phyloP scores from a whole-genome alignment of 352 stramenopile genomes.

The Pythium rhizo-oryzae region DNA sequence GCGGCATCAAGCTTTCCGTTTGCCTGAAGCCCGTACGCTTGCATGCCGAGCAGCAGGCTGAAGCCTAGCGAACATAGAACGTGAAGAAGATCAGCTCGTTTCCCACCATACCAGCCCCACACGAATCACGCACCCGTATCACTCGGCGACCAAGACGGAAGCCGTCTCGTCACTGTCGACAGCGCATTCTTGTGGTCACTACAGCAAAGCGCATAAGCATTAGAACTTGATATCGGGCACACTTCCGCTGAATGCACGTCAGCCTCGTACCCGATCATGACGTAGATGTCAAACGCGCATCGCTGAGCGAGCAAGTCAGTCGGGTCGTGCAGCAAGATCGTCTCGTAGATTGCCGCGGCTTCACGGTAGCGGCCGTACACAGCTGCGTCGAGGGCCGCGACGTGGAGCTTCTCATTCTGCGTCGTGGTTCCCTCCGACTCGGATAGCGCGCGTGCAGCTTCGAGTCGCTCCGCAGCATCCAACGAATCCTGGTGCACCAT shows the following conservation, averaged over 20 bases:
- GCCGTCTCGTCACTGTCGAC: constrained; percentile 65
- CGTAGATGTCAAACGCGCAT: constrained; percentile 80
- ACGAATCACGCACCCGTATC: constrained; percentile 38
- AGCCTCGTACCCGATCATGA: constrained; percentile 82
- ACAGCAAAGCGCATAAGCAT: neutral
- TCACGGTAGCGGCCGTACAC: constrained; percentile 69
- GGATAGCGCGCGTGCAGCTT: constrained; percentile 37
- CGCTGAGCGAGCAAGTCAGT: constrained; percentile 75
- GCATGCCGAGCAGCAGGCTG: constrained; percentile 79
- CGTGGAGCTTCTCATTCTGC: constrained; percentile 68
- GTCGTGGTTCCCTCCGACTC: constrained; percentile 32
- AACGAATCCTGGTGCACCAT: constrained; percentile 69
- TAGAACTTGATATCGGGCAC: too few species aligned
- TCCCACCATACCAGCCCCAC: neutral
- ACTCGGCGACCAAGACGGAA: constrained; percentile 79
- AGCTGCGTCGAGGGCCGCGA: constrained; percentile 69
- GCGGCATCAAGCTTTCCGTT: constrained; percentile 68
- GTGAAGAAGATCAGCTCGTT: neutral
- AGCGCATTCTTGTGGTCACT: constrained; percentile 83
- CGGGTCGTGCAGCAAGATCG: constrained; percentile 69
- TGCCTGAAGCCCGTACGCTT: constrained; percentile 81
- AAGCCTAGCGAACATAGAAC: constrained; percentile 40
- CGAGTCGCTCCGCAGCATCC: constrained; percentile 44
- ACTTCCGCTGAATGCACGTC: too few species aligned
- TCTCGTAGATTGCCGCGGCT: constrained; percentile 77